Evolutionary conservation across 192 early-diverging fungal species (phyloP), one percentile per base, ranked within the genome.

Genomic region (Tieghemiomyces parasiticus): DNA sequence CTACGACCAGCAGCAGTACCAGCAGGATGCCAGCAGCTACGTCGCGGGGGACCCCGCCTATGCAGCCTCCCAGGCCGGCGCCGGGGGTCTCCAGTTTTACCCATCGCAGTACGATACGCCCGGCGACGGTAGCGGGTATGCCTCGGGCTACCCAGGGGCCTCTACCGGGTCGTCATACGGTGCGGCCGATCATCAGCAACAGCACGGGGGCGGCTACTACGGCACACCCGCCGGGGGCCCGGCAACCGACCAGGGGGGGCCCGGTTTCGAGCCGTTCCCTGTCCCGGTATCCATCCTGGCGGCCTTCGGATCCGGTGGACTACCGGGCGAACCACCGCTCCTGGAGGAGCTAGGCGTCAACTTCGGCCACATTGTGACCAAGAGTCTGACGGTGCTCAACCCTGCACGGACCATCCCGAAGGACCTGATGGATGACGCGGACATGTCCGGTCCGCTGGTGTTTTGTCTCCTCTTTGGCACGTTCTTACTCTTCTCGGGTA

Each of bases 341-440:
- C 66, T 99, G 65, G 92, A 97, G 44, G 95, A 98, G 70, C 82
- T 98, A 38, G 95, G 91, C 0, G 84, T 98, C 54, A 94, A 95
- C 68, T 95, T 96, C 64, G 72, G 68, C 49, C 92, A 98, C 67
- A 95, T 98, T 65, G 78, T 83, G 63, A 77, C 80, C 35, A 97
- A 89, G 74, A 84, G 79, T 13, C 71, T 92, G 53, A 81, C 89
- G 8, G 92, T 92, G 13, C 74, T 95, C 46, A 95, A 92, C 66
- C 91, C 89, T 4, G 76, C 90, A 51, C 75, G 79, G 58, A 78
- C 74, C 20, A 77, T 87, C 26, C 76, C 83, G 56, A 79, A 82
- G 16, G 75, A 89, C 55, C 91, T 96, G 53, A 90, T 95, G 84
- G 93, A 95, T 61, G 94, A 99, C 65, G 80, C 92, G 13, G 95